Conservation (phyloP, 345 rosid genomes). For the Salix brachista region DNA sequence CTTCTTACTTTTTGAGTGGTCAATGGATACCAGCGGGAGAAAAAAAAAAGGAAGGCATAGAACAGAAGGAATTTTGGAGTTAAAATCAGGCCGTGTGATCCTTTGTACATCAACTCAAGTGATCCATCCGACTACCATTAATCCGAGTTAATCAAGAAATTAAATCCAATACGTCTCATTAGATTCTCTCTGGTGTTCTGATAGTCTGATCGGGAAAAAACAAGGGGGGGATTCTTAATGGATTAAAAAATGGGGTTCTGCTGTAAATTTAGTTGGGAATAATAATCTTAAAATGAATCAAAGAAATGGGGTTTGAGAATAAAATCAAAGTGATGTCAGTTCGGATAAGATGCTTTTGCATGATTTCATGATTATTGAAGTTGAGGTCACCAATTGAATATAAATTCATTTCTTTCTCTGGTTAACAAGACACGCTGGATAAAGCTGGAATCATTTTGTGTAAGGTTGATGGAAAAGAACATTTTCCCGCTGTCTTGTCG, state of each 20-base stretch:
- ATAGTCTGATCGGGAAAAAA: too few species aligned
- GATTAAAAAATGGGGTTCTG: neutral
- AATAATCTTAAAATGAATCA: neutral
- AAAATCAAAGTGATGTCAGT: neutral
- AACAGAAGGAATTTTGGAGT: conserved; percentile 8
- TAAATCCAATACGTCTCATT: too few species aligned
- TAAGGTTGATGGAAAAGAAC: neutral
- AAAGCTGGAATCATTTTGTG: neutral
- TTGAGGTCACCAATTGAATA: neutral
- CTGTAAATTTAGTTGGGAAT: neutral
- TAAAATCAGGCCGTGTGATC: conserved; percentile 1
- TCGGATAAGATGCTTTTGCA: conserved; percentile 8
- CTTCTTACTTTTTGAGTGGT: conserved; percentile 2
- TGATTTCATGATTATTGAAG: neutral
- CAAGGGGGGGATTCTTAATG: neutral
- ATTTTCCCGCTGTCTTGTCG: neutral
- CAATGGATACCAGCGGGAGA: conserved; percentile 7
- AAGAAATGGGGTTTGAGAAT: neutral
- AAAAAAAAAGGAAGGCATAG: neutral
- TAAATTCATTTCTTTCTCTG: neutral
- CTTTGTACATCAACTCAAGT: conserved; percentile 10
- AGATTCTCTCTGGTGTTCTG: too few species aligned
- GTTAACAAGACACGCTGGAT: neutral
- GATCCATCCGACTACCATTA: conserved; percentile 5
- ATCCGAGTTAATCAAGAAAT: too few species aligned